phyloP scores from a whole-genome alignment of 805 yeast genomes.

The Lipomyces sp. region DNA sequence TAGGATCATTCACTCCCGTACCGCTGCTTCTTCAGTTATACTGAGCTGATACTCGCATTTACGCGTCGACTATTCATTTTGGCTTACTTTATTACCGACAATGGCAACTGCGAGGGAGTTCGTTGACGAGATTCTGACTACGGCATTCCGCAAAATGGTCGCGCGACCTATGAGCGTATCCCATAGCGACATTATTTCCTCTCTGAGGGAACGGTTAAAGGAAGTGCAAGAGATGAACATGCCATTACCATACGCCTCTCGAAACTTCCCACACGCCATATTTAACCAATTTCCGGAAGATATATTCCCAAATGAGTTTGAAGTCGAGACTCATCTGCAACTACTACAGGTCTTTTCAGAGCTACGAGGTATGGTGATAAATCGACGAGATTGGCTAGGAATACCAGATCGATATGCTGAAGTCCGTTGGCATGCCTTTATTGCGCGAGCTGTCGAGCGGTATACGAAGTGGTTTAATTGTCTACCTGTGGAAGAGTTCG shows the following conservation, averaged over 20 bases:
- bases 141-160: not conserved
- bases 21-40: too few relatives aligned
- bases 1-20: too few relatives aligned
- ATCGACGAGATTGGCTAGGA: not conserved
- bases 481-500: not conserved
- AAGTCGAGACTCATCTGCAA: slow-evolving; percentile 1
- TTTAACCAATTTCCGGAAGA: slow-evolving; percentile 1
- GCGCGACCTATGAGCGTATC: not conserved
- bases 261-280: slow-evolving; percentile 1
- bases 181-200: not conserved
- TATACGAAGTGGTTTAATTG: not conserved
- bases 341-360: not conserved
- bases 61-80: too few relatives aligned
- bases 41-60: too few relatives aligned
- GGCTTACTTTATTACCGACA: too few relatives aligned
- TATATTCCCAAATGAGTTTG: slow-evolving; percentile 3
- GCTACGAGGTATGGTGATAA: not conserved
- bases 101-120: not conserved
- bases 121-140: not conserved
- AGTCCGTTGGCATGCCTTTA: slow-evolving; percentile 1
- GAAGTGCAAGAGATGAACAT: not conserved
- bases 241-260: slow-evolving; percentile 13
- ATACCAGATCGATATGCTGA: not conserved
- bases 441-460: slow-evolving; percentile 4
- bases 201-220: not conserved